These are phyloP conservation scores for Rhytidhysteron rufulum DNA, from an alignment of 2,329 filamentous ascomycete genomes.

Conservation along the genomic window DNA sequence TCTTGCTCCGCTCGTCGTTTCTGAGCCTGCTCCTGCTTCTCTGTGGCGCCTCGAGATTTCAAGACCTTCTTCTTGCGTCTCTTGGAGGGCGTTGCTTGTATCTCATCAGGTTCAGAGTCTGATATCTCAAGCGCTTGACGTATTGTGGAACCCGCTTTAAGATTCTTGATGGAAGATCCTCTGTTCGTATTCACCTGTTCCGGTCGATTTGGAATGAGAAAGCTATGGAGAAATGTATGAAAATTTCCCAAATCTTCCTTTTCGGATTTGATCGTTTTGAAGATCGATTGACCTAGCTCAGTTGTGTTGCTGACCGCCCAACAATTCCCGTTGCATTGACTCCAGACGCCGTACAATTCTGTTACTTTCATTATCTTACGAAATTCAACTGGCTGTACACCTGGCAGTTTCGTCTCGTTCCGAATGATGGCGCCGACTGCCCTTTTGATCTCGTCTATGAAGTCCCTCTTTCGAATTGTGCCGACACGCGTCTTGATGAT, in stretches of 20 bases:
- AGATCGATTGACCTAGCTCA: not conserved
- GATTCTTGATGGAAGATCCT: not conserved
- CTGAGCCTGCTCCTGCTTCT: conserved; percentile 54
- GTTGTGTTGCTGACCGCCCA: not conserved
- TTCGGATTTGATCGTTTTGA: not conserved
- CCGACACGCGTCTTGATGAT: conserved; percentile 17
- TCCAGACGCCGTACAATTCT: conserved; percentile 32
- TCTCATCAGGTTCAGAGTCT: not conserved
- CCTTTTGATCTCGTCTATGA: conserved; percentile 20
- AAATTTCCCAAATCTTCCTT: conserved; percentile 1
- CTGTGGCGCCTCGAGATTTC: conserved; percentile 48
- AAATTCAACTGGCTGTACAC: conserved; percentile 21
- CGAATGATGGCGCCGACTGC: conserved; percentile 21
- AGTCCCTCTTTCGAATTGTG: conserved; percentile 12
- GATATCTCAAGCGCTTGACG: not conserved
- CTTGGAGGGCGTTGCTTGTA: conserved; percentile 38
- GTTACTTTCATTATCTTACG: conserved; percentile 22
- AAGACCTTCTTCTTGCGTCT: conserved; percentile 46
- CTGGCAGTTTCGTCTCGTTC: conserved; percentile 18
- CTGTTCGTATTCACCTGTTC: not conserved
- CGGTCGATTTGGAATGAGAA: not conserved
- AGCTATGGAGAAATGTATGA: not conserved
- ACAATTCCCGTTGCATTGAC: not conserved
- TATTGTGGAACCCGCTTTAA: not conserved
- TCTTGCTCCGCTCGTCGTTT: conserved; percentile 54